phyloP scores from a whole-genome alignment of 306 rosid genomes.

The Castanospermum australe region DNA sequence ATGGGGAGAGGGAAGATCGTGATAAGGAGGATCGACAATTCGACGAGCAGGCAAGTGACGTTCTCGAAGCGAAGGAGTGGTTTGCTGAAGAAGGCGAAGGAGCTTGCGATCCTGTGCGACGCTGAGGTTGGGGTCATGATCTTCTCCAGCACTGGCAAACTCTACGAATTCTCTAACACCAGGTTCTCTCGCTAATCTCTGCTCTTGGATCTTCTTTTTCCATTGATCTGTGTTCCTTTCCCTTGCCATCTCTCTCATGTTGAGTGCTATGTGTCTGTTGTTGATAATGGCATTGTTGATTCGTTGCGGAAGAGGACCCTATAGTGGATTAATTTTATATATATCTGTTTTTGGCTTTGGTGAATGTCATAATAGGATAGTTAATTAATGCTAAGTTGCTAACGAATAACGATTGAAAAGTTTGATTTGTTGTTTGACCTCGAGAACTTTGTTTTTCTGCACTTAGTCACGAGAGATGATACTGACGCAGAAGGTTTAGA shows the following conservation, averaged over 20 bases:
- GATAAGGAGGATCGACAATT: constrained; percentile 93
- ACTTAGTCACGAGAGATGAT: background rate
- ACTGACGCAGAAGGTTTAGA: background rate
- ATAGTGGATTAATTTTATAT: background rate
- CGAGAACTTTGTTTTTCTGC: background rate
- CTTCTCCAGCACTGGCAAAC: constrained; percentile 91
- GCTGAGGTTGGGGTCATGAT: constrained; percentile 89
- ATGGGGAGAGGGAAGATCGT: constrained; percentile 99
- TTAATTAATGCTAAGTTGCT: too few species aligned
- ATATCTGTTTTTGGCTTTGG: background rate
- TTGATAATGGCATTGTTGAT: background rate
- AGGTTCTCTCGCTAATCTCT: constrained; percentile 41
- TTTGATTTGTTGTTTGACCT: background rate
- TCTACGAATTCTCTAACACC: constrained; percentile 78
- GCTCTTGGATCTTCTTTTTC: constrained; percentile 16
- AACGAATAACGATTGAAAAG: background rate
- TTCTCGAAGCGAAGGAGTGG: constrained; percentile 89
- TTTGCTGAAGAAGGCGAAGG: constrained; percentile 89
- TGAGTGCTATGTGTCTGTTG: background rate
- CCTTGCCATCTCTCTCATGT: background rate
- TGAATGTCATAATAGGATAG: background rate
- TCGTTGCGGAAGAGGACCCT: background rate
- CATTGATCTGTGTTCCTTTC: background rate
- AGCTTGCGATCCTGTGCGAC: constrained; percentile 85
- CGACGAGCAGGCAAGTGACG: constrained; percentile 89